Conservation (phyloP, 2,329 filamentous ascomycete genomes). For the Ceratocystiopsis sp. region DNA sequence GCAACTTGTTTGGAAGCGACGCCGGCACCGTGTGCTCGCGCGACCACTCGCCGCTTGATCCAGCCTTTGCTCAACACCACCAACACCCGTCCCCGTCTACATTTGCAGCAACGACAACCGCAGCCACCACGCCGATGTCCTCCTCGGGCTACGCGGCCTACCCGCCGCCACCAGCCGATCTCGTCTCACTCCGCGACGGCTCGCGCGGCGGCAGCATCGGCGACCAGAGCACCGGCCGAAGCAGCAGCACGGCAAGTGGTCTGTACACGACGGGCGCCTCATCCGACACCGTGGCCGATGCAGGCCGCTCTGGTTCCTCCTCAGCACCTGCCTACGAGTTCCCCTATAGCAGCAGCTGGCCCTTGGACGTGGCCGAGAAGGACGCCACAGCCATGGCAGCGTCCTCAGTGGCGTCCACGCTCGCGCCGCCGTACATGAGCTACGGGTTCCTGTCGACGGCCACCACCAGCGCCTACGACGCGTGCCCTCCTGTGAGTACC, state of each 20-base stretch:
- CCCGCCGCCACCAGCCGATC: slow-evolving; percentile 42
- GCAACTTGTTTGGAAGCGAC: no score
- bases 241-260: neutral
- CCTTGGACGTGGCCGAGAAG: no score
- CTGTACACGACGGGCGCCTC: neutral
- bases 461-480: slow-evolving; percentile 44
- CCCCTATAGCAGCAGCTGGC: slow-evolving; percentile 1
- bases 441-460: slow-evolving; percentile 49
- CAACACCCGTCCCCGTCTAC: no score
- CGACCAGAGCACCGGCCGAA: slow-evolving; percentile 8
- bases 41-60: slow-evolving; percentile 33
- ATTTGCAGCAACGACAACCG: no score
- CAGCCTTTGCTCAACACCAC: no score
- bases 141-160: slow-evolving; percentile 41
- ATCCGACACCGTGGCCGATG: neutral
- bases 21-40: slow-evolving; percentile 24
- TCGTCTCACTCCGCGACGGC: slow-evolving; percentile 26
- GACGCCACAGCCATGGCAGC: no score
- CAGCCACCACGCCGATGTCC: slow-evolving; percentile 19
- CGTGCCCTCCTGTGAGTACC: slow-evolving; percentile 65
- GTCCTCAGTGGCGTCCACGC: slow-evolving; percentile 28
- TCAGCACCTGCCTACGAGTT: no score
- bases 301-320: no score
- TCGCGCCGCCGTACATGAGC: slow-evolving; percentile 48
- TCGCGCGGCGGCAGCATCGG: slow-evolving; percentile 36